These are phyloP conservation scores for Yamadazyma akitaensis DNA, from an alignment of 805 yeast species.

Conservation along the genomic window DNA sequence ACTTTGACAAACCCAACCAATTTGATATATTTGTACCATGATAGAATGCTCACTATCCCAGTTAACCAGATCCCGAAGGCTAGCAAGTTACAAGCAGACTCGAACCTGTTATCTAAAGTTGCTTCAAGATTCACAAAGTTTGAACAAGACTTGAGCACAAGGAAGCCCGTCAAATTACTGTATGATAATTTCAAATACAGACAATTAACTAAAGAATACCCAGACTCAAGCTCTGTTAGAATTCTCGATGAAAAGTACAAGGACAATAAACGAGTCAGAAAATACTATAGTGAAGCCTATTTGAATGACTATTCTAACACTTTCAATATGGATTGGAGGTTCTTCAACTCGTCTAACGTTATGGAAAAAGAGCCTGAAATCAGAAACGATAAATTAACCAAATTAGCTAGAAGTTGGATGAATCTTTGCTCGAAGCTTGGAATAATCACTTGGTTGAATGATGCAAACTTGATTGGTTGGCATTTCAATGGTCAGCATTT, in stretches of 20 bases:
- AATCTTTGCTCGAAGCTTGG: constrained; percentile 38
- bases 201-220: not conserved
- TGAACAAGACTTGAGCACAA: constrained; percentile 3
- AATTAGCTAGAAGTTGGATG: constrained; percentile 44
- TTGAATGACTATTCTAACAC: constrained; percentile 2
- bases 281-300: constrained; percentile 14
- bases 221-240: constrained; percentile 2
- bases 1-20: constrained; percentile 12
- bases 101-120: not conserved
- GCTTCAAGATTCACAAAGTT: constrained; percentile 5
- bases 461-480: constrained; percentile 38
- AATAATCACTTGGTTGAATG: constrained; percentile 36
- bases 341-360: constrained; percentile 9
- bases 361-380: constrained; percentile 4
- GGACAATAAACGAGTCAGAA: constrained; percentile 13
- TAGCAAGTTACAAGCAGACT: not conserved
- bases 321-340: constrained; percentile 13
- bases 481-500: constrained; percentile 51
- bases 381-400: constrained; percentile 22
- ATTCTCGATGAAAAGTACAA: constrained; percentile 8
- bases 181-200: constrained; percentile 11
- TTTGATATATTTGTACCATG: constrained; percentile 13
- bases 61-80: constrained; percentile 9
- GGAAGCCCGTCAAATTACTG: constrained; percentile 2
- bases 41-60: constrained; percentile 7